Conservation (phyloP, 495 filamentous ascomycete genomes). For the Collariella sp. region DNA sequence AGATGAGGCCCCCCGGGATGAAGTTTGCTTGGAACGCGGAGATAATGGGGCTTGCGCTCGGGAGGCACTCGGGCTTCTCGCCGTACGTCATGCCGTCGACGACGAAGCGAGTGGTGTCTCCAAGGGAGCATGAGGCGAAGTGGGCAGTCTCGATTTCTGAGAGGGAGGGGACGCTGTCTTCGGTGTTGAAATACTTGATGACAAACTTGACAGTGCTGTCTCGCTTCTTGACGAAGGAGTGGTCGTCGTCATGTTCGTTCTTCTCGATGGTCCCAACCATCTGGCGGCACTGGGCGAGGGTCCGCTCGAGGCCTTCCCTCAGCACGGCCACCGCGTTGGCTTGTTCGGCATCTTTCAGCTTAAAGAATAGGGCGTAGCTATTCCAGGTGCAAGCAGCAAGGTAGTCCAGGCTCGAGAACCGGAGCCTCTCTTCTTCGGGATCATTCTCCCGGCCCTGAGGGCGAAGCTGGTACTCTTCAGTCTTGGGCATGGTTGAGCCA, state of each 20-base stretch:
- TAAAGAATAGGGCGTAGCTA: conserved; percentile 38
- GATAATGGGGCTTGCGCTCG: conserved; percentile 26
- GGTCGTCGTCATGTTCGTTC: conserved; percentile 22
- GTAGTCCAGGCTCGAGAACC: conserved; percentile 30
- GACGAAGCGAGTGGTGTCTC: conserved; percentile 24
- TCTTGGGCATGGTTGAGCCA: conserved; percentile 8
- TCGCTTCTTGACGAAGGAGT: conserved; percentile 36
- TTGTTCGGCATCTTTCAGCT: conserved; percentile 27
- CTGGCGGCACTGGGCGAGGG: conserved; percentile 36
- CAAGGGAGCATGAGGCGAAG: conserved; percentile 22
- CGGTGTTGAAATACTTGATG: conserved; percentile 35
- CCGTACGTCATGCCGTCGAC: conserved; percentile 34
- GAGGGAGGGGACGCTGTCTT: conserved; percentile 26
- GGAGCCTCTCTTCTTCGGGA: conserved; percentile 18
- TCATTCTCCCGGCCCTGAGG: conserved; percentile 25
- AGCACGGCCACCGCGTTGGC: conserved; percentile 20
- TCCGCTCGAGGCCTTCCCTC: conserved; percentile 32
- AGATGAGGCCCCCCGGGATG: conserved; percentile 34
- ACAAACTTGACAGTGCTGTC: conserved; percentile 34
- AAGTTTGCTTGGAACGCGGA: conserved; percentile 39
- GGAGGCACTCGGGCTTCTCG: conserved; percentile 33
- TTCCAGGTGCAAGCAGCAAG: conserved; percentile 25
- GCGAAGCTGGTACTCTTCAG: conserved; percentile 20
- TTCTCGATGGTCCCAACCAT: conserved; percentile 39
- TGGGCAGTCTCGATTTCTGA: conserved; percentile 26